Evolutionary conservation across 2,329 filamentous ascomycete species (phyloP), one percentile per base, ranked within the genome.

Genomic region (Exophiala xenobiotica): DNA sequence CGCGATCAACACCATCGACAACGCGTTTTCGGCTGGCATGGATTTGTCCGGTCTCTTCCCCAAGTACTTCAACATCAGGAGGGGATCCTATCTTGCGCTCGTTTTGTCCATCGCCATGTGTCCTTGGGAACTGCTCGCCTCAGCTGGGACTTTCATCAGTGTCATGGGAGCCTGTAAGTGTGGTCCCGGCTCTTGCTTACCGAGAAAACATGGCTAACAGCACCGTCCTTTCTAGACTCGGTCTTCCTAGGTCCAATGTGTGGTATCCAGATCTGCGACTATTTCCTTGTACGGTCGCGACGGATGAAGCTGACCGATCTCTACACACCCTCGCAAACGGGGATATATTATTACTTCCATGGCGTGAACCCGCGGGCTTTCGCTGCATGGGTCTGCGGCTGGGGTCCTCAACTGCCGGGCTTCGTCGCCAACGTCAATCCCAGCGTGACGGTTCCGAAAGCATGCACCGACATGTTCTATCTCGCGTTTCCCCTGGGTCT

Each of bases 1-100:
- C 22, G 74, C 70, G 3, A 70, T 76, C 53, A 71, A 73, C 56
- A 67, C 68, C 6, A 67, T 75, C 39, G 70, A 74, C 49, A 81
- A 80, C 57, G 70, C 71, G 0, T 71, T 78, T 56, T 73, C 73
- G 0, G 70, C 72, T 2, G 79, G 76, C 14, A 80, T 82, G 71
- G 80, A 82, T 60, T 65, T 81, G 41, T 71, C 77, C 1, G 77
- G 74, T 3, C 61, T 82, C 0, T 73, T 75, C 54, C 78, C 78
- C 0, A 70, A 69, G 35, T 81, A 74, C 57, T 72, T 82, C 64
- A 80, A 79, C 62, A 81, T 82, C 53, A 68, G 78, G 3, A 73
- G 79, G 4, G 80, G 80, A 1, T 70, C 72, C 1, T 78, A 78
- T 52, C 35, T 57, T 14, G 71, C 68, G 3, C 65, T 74, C 1